Evolutionary conservation across 148 eudicot species (phyloP), one percentile per base, ranked within the genome.

Genomic region (Amaranthus palmeri): DNA sequence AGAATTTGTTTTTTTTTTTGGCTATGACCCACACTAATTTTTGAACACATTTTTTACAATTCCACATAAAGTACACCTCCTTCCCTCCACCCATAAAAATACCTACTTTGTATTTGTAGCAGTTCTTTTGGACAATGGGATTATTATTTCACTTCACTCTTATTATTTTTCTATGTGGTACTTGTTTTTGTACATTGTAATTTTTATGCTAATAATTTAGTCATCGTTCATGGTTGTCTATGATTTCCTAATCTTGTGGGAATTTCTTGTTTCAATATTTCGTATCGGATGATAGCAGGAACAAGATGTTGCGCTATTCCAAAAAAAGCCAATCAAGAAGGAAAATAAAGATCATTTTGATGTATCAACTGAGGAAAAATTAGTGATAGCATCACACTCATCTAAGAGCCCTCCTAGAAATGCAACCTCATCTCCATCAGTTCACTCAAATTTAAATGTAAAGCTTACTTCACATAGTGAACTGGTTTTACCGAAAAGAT

Each of bases 391-490:
- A 62, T 71, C 78, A 61, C 69, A 77, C 42, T 68, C 77, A 56
- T 82, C 85, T 56, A 79, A 73, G 61, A 89, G 88, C 75, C 78
- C 91, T 74, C 77, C 86, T 48, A 87, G 76, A 77, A 77, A 42
- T 66, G 47, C 52, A 46, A 48, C 71, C 49, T 54, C 76, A 10
- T 55, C 57, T 17, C 58, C 76, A 8, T 25, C 54, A 65, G 77
- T 54, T 71, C 83, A 72, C 45, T 67, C 73, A 46, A 82, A 74
- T 59, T 65, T 70, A 13, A 83, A 85, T 42, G 54, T 74, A 50
- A 89, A 85, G 68, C 61, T 6, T 41, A 53, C 10, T 57, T 54
- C 61, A 71, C 68, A 65, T 61, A 43, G 69, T 41, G 82, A 81
- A 54, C 62, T 78, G 68, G 70, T 76, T 72, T 60, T 75, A n/a